Evolutionary conservation across 2,329 filamentous ascomycete species (phyloP), one percentile per base, ranked within the genome.

Genomic region (Seiridium unicorne): DNA sequence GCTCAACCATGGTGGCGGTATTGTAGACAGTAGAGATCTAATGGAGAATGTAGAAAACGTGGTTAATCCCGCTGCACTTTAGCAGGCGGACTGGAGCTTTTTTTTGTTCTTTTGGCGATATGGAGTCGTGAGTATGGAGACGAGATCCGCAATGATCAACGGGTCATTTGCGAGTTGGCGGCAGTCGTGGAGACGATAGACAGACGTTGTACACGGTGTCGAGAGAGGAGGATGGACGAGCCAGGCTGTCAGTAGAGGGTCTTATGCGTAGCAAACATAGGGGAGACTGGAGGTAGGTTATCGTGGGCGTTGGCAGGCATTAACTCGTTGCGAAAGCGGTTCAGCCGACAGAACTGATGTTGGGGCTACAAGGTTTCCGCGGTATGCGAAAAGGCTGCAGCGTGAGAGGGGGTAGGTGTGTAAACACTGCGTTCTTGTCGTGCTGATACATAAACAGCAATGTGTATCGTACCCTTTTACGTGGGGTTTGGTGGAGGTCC

Each of bases 391-490:
- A 96, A 86, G 89, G 85, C 87, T 93, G 92, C 91, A 96, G 92
- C 91, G 92, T 92, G 84, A 92, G 88, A 84, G 92, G 92, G 86
- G 89, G 89, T 83, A 89, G 88, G 89, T 94, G 89, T 91, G 89
- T 91, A 88, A 92, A 93, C 89, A 92, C 88, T 90, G 91, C 87
- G 87, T 86, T 86, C 75, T 84, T 77, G 88, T 90, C 90, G 91
- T 92, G 90, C 92, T 93, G 93, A 97, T 96, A 96, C 93, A 96
- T 96, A 96, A 91, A 96, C 92, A 90, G 82, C 81, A 76, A 73
- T 74, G 71, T 74, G 69, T 72, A 66, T 68, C 73, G 74, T 65
- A 67, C 69, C 70, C 70, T 68, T 66, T 63, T 70, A 70, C 63
- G 69, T 72, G 65, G 66, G 70, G 61, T 66, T 64, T 65, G 57